These are phyloP conservation scores for Proteromonas lacertae DNA, from an alignment of 352 stramenopile species.

Conservation along the genomic window DNA sequence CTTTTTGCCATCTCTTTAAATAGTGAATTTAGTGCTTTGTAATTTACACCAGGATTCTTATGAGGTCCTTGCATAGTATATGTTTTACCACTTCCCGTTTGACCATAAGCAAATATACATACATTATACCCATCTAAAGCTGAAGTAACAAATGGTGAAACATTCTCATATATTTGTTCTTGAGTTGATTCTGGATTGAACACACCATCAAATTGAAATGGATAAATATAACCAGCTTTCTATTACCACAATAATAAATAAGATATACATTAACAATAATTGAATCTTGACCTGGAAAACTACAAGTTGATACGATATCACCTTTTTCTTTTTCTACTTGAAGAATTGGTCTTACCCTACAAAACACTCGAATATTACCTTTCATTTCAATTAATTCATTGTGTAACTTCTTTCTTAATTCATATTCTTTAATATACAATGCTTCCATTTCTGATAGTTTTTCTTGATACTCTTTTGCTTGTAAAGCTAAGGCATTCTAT, in stretches of 20 bases:
- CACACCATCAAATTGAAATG: background rate
- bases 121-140: constrained; percentile 37
- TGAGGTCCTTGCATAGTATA: constrained; percentile 52
- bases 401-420: too few species aligned
- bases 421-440: too few species aligned
- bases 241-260: background rate
- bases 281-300: background rate
- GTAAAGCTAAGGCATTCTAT: too few species aligned
- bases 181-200: background rate
- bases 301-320: too few species aligned
- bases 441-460: too few species aligned
- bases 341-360: constrained; percentile 35
- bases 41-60: constrained; percentile 26
- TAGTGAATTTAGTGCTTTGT: constrained; percentile 34
- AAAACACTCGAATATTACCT: constrained; percentile 57
- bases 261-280: constrained; percentile 1
- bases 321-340: constrained; percentile 9
- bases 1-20: constrained; percentile 20
- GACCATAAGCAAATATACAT: constrained; percentile 53
- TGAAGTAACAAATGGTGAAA: background rate
- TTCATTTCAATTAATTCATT: constrained; percentile 15
- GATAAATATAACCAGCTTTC: too few species aligned
- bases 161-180: background rate
- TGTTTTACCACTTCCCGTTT: constrained; percentile 57
- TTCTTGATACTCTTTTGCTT: too few species aligned